These are phyloP conservation scores for Populus euphratica DNA, from an alignment of 345 rosid genomes.

Conservation along the genomic window DNA sequence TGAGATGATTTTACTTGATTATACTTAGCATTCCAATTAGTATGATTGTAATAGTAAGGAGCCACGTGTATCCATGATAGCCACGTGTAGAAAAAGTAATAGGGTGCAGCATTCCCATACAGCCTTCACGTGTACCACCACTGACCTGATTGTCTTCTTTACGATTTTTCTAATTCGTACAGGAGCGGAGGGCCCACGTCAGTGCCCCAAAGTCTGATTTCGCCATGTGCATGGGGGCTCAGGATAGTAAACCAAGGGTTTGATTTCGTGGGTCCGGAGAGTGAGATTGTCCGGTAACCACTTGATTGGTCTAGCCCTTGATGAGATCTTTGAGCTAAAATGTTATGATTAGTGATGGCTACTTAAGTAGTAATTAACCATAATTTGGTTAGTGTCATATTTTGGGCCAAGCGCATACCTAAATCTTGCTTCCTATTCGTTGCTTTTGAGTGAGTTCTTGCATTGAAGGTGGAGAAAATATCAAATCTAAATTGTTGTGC, in stretches of 20 bases:
- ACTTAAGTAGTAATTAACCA: constrained; percentile 1
- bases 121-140: constrained; percentile 15
- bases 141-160: neutral
- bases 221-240: constrained; percentile 24
- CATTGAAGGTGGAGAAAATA: neutral
- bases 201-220: constrained; percentile 11
- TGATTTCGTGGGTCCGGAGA: constrained; percentile 13
- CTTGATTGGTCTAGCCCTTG: constrained; percentile 9
- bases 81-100: neutral
- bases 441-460: neutral
- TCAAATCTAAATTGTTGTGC: neutral
- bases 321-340: constrained; percentile 5
- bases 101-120: constrained; percentile 9
- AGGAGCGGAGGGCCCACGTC: constrained; percentile 7
- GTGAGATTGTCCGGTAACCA: neutral
- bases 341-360: constrained; percentile 5
- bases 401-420: neutral
- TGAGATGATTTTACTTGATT: neutral
- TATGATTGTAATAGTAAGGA: neutral
- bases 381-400: neutral
- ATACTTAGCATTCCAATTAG: neutral
- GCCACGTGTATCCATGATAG: constrained; percentile 10
- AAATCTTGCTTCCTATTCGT: neutral
- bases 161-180: neutral
- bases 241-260: neutral